These are phyloP conservation scores for Fusarium scirpi DNA, from an alignment of 2,329 filamentous ascomycete genomes.

Conservation along the genomic window DNA sequence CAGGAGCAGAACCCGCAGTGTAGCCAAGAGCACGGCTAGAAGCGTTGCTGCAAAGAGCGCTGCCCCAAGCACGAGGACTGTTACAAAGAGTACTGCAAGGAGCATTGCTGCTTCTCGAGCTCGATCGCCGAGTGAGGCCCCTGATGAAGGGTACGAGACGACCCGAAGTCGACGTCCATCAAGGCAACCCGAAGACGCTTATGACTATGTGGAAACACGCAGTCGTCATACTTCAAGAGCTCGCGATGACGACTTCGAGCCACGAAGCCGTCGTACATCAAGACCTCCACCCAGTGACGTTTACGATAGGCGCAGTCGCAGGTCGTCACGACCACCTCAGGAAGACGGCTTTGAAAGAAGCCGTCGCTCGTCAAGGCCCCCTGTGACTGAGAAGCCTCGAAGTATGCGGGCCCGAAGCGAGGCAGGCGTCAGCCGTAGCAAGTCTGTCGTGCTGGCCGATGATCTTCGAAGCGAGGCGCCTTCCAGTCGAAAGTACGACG, in stretches of 20 bases:
- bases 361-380: constrained; percentile 56
- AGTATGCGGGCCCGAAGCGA: constrained; percentile 58
- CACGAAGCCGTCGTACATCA: constrained; percentile 37
- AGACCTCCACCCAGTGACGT: constrained; percentile 38
- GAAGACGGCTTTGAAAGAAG: constrained; percentile 55
- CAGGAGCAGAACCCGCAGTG: constrained; percentile 35
- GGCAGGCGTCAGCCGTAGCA: constrained; percentile 32
- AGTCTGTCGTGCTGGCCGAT: constrained; percentile 53
- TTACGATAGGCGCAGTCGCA: constrained; percentile 57
- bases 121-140: constrained; percentile 47
- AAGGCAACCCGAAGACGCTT: constrained; percentile 47
- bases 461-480: constrained; percentile 58
- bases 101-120: constrained; percentile 39
- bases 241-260: constrained; percentile 28
- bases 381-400: constrained; percentile 42
- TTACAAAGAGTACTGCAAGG: constrained; percentile 39
- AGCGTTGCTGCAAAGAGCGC: constrained; percentile 32
- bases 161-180: constrained; percentile 56
- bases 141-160: constrained; percentile 51
- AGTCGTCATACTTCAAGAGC: constrained; percentile 36
- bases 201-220: constrained; percentile 40
- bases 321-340: constrained; percentile 52
- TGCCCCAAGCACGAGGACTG: constrained; percentile 37
- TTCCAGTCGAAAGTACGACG: constrained; percentile 49
- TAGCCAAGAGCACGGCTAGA: constrained; percentile 34